A percentile compares a stretch with the other conserved stretches of the same genome.
phyloP scores from a whole-genome alignment of 257 asterid genomes.

The Anisodus acutangulus region DNA sequence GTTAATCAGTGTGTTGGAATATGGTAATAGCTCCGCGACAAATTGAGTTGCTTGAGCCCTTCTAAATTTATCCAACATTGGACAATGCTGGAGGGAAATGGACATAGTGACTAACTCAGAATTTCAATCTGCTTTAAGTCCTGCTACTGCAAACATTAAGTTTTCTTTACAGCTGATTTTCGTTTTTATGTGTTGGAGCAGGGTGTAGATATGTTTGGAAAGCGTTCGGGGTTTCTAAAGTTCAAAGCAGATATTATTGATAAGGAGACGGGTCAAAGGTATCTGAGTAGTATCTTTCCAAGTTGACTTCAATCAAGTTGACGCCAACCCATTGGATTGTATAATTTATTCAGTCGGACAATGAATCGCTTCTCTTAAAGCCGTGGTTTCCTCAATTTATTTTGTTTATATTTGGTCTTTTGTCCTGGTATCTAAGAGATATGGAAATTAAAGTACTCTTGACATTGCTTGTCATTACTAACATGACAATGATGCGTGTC shows the following conservation, averaged over 20 bases:
- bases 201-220: conserved; percentile 96
- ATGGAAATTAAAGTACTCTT: background rate
- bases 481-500: background rate
- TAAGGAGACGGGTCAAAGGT: conserved; percentile 78
- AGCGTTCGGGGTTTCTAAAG: conserved; percentile 88
- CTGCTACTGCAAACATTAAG: background rate
- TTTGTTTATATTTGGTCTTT: background rate
- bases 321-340: conserved; percentile 22
- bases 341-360: conserved; percentile 4
- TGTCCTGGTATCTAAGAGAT: background rate
- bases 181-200: conserved; percentile 43
- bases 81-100: conserved; percentile 8
- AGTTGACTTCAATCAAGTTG: no score
- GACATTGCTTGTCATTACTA: conserved; percentile 26
- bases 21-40: background rate
- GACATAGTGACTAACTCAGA: background rate
- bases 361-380: conserved; percentile 13
- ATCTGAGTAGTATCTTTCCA: conserved; percentile 8
- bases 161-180: conserved; percentile 10
- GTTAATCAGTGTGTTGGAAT: background rate
- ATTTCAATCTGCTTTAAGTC: background rate
- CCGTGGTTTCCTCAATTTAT: background rate
- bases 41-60: conserved; percentile 11
- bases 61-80: background rate
- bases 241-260: conserved; percentile 84